Base-by-base conservation (phyloP, 2,329 filamentous ascomycete genomes). In the Trichoderma polysporum region DNA sequence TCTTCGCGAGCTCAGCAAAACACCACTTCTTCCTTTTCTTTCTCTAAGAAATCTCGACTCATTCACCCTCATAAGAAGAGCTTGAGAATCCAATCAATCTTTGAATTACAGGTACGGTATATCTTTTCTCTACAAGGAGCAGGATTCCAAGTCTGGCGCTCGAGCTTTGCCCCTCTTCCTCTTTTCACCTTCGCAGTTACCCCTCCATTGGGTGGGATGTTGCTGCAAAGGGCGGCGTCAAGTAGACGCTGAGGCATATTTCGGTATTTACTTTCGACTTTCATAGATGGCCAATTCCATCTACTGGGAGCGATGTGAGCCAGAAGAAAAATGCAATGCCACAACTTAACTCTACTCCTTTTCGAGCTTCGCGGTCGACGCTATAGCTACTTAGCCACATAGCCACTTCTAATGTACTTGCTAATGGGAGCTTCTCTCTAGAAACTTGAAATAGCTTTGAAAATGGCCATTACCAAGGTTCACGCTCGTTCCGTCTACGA, bases 401-500 rank as follows among this genome's bases (percentile, higher is more conserved):
- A n/a, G n/a, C n/a, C n/a, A n/a, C 6, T 8, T 41, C 2, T 50
- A 59, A 39, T 45, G 7, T 17, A 49, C n/a, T 33, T 33, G 39
- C 50, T 67, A 57, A 68, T 15, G 59, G 53, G 53, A 4, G 27
- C 41, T 25, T 25, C 27, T 12, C 10, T n/a, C 33, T 6, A 62
- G 47, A 22, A 41, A 19, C 35, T 37, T 60, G 27, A 27, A 45
- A 47, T 19, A 68, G 59, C 31, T 68, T 61, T 75, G 83, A 94
- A 79, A 74, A 99, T 99, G 95, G 85, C 91, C 77, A 92, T 95
- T 83, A 89, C 89, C 82, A 94, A 94, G 87, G 88, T 95, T 79
- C 91, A 94, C 88, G 92, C 91, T 79, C 91, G 95, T 80, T 94
- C 91, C 78, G 93, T 99, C 86, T 99, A 94, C 89, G 95, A 99